Evolutionary conservation across 2,329 filamentous ascomycete species (phyloP).

Genomic region (Aspergillus glaucus): DNA sequence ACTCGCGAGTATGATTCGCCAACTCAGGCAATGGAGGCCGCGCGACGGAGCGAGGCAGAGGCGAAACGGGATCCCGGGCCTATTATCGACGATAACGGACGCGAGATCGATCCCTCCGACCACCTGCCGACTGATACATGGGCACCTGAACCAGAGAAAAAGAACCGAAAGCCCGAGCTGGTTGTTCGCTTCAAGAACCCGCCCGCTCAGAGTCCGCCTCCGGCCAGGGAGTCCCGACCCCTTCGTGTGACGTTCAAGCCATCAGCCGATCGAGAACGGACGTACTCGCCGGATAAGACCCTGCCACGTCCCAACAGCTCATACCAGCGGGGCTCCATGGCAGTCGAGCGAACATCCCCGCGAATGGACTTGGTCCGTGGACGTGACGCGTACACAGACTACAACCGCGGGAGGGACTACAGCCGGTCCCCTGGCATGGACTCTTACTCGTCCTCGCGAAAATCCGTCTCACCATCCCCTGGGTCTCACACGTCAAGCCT

Average conservation of each 20-base stretch:
- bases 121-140: conserved; percentile 59
- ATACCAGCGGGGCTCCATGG: not conserved
- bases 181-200: conserved; percentile 42
- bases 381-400: conserved; percentile 13
- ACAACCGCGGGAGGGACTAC: conserved; percentile 13
- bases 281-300: conserved; percentile 9
- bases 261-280: conserved; percentile 27
- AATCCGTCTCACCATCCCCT: conserved; percentile 23
- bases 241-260: conserved; percentile 10
- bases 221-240: conserved; percentile 6
- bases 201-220: conserved; percentile 18
- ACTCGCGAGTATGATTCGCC: conserved; percentile 33
- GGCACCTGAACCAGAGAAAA: conserved; percentile 60
- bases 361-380: conserved; percentile 14
- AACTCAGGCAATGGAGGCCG: conserved; percentile 33
- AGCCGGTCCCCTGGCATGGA: not conserved
- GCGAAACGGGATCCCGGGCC: conserved; percentile 45
- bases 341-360: conserved; percentile 16
- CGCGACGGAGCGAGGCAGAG: conserved; percentile 33
- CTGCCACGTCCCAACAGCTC: not conserved
- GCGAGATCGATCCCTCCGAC: conserved; percentile 60
- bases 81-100: conserved; percentile 58
- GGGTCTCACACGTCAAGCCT: conserved; percentile 19
- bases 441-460: conserved; percentile 13
- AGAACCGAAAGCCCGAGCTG: conserved; percentile 44